Evolutionary conservation across 805 yeast species (phyloP), one percentile per base, ranked within the genome.

Genomic region (Candida maris): DNA sequence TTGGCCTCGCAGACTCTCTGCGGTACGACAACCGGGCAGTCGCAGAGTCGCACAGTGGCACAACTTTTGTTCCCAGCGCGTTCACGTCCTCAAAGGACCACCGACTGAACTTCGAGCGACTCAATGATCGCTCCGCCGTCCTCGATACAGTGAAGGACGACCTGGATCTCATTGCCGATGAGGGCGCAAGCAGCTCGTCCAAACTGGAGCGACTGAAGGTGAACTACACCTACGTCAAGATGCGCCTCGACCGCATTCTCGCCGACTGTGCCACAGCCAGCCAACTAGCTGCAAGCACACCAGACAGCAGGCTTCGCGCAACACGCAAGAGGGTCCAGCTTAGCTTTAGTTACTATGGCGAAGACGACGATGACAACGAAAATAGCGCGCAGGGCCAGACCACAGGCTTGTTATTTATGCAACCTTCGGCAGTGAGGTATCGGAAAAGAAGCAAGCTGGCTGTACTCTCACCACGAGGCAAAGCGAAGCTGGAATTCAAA

Each of bases 91-190:
- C 48, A 4, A 32, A 39, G 25, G 32, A 46, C 25, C 32, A 43
- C 19, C 31, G 55, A 23, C 31, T 51, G 26, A 51, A 51, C 25
- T 51, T 51, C 28, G 40, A 38, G 9, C 21, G 51, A 16, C 31
- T 46, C 8, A 51, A 48, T 28, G 46, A 49, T 30, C 24, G 39
- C 4, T 28, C 35, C 5, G 22, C 37, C 2, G 38, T 38, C 4
- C 31, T 49, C 19, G 37, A 39, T 16, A 16, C 15, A 3, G 35
- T 49, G 14, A 36, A 41, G 9, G 54, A 49, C 23, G 34, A 38
- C 3, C 19, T 23, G 6, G 49, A 45, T 15, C 24, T 13, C 2
- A n/a, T 39, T 9, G 17, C 23, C 5, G 16, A 15, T 8, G 34
- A 30, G 5, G 13, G 14, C 6, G 38, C 28, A 4, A 14, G 22